These are phyloP conservation scores for Amniculicola lignicola DNA, from an alignment of 495 filamentous ascomycete species.

Conservation along the genomic window DNA sequence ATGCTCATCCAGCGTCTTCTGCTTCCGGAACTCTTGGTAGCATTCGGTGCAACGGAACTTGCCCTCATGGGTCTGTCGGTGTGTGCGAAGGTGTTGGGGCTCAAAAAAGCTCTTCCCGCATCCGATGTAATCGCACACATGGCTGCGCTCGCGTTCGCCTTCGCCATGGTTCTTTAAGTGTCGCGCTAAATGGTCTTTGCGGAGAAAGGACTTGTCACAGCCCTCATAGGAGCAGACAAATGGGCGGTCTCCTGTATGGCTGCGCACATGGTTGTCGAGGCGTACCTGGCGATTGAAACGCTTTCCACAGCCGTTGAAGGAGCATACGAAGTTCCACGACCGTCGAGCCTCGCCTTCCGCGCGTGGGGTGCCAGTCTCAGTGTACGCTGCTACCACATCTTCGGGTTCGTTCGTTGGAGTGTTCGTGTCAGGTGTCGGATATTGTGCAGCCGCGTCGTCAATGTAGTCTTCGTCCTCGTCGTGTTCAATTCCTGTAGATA, in stretches of 20 bases:
- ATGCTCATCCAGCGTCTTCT: constrained; percentile 80
- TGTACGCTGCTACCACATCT: not conserved
- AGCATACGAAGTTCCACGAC: constrained; percentile 59
- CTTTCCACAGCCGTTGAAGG: constrained; percentile 66
- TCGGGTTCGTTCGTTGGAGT: too few species aligned
- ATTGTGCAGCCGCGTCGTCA: not conserved
- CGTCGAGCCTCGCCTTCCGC: constrained; percentile 4
- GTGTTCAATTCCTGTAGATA: not conserved
- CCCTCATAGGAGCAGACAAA: constrained; percentile 62
- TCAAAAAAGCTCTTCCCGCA: constrained; percentile 82
- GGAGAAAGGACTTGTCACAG: constrained; percentile 79
- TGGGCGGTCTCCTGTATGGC: constrained; percentile 75
- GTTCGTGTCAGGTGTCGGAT: too few species aligned
- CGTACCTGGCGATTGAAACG: constrained; percentile 85
- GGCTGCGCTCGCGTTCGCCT: constrained; percentile 54
- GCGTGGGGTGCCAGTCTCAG: not conserved
- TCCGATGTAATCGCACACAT: constrained; percentile 63
- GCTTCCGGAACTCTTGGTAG: constrained; percentile 77
- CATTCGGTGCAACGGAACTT: constrained; percentile 64
- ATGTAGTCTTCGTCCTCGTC: not conserved
- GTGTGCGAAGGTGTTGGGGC: not conserved
- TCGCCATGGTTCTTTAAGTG: constrained; percentile 82
- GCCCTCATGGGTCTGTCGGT: not conserved
- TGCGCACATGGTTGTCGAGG: constrained; percentile 71
- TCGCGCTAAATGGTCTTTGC: constrained; percentile 74